Evolutionary conservation across 345 rosid species (phyloP).

Genomic region (Melaleuca alternifolia): DNA sequence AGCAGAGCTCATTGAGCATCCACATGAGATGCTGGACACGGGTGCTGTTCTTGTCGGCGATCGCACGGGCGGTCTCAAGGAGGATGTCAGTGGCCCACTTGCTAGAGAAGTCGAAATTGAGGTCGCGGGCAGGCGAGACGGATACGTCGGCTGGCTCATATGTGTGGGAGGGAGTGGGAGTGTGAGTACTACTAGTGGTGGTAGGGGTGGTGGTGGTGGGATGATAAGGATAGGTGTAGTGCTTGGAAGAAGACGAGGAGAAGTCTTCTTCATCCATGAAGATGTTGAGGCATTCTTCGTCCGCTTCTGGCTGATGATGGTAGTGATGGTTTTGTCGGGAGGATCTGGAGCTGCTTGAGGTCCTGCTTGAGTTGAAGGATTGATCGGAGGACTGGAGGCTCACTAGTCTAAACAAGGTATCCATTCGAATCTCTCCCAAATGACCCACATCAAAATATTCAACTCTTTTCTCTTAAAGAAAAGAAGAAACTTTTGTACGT

Average conservation of each 20-base stretch:
- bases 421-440: conserved; percentile 39
- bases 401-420: conserved; percentile 88
- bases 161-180: conserved; percentile 23
- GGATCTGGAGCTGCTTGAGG: conserved; percentile 73
- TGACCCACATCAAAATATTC: conserved; percentile 46
- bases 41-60: conserved; percentile 42
- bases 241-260: conserved; percentile 83
- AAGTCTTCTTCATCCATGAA: conserved; percentile 99
- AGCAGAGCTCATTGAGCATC: conserved; percentile 82
- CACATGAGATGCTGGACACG: conserved; percentile 80
- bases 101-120: conserved; percentile 55
- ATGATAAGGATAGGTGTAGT: conserved; percentile 13
- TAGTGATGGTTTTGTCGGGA: conserved; percentile 42
- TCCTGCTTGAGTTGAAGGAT: conserved; percentile 77
- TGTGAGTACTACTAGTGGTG: conserved; percentile 15
- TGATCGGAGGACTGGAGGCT: conserved; percentile 79
- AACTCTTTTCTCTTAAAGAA: not conserved
- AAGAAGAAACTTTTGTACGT: not conserved
- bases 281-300: conserved; percentile 97
- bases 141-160: conserved; percentile 29
- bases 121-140: conserved; percentile 33
- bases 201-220: conserved; percentile 23
- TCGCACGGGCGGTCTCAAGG: conserved; percentile 62
- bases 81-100: conserved; percentile 69
- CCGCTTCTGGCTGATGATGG: conserved; percentile 33